phyloP scores from a whole-genome alignment of 139 green algal genomes.

The Chlorella sp. region DNA sequence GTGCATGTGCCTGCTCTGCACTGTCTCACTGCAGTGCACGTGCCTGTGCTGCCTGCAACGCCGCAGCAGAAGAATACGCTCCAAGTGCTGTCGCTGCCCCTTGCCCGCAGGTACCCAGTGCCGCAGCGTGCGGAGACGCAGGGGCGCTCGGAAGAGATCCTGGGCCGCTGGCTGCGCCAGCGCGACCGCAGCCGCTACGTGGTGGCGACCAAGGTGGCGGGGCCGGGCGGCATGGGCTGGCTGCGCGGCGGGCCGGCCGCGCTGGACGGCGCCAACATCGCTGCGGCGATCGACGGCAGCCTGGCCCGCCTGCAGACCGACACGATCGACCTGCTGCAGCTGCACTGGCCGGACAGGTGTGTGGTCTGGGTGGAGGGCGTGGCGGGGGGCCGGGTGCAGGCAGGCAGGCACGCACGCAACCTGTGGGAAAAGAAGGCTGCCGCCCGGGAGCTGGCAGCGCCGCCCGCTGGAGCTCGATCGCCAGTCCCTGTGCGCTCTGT shows the following conservation, averaged over 20 bases:
- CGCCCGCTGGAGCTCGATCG: too few relatives aligned
- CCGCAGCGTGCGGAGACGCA: constrained; percentile 66
- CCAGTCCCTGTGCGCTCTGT: too few relatives aligned
- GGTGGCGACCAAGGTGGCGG: constrained; percentile 79
- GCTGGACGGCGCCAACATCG: constrained; percentile 70
- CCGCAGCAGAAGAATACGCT: too few relatives aligned
- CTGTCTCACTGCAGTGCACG: too few relatives aligned
- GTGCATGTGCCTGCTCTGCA: too few relatives aligned
- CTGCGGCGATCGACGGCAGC: constrained; percentile 70
- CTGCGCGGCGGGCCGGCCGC: constrained; percentile 68
- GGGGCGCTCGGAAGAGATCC: constrained; percentile 61
- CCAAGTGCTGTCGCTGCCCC: too few relatives aligned
- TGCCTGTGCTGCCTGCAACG: too few relatives aligned
- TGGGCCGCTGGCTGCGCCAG: constrained; percentile 56
- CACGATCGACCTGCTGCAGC: constrained; percentile 90
- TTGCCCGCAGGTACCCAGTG: constrained; percentile 79
- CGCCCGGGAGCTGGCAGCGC: too few relatives aligned
- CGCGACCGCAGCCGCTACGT: constrained; percentile 32
- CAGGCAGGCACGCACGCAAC: too few relatives aligned
- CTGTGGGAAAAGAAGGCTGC: too few relatives aligned
- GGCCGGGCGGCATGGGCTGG: constrained; percentile 85
- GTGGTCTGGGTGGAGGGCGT: neutral
- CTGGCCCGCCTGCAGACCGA: constrained; percentile 79
- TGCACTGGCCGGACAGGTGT: constrained; percentile 93
- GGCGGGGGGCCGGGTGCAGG: neutral